Base-by-base conservation (phyloP, 805 yeast species). In the Candida ortonii region DNA sequence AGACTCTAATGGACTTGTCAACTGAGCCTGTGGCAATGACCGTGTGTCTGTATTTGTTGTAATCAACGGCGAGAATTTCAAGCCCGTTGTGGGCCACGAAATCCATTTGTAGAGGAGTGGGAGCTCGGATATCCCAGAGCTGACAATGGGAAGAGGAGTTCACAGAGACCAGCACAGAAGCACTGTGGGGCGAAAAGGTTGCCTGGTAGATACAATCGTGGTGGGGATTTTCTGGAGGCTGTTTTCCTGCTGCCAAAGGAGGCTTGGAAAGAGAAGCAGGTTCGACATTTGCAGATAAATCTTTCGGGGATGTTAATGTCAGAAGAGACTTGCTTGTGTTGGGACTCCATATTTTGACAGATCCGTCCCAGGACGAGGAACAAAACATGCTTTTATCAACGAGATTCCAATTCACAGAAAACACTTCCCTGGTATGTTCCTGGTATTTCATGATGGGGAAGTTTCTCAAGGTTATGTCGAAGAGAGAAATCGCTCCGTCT, bases 341-440 rank as follows among this genome's bases (percentile, higher is more conserved):
- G 0, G 93, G 88, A 0, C 79, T 59, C 95, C 95, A 85, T 7
- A 86, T 52, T 57, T 85, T 86, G 23, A 89, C 73, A 0, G 83
- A 65, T 0, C 97, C 96, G 57, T 90, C 97, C 97, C 97, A 90
- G 7, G 95, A 82, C 17, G 89, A 73, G 13, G 90, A 72, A 24
- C 82, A 78, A 59, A 90, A 85, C 12, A 66, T 67, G 4, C 71
- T 53, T 60, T 87, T 63, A 32, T 61, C 65, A 5, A 58, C 59
- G 31, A 58, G 27, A 38, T 61, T 61, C 68, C 68, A 63, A 39
- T 53, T 44, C 16, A 62, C 65, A 0, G 61, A 53, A 33, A 61
- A 63, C 11, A 61, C 65, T 32, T 62, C 67, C 28, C 62, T 46
- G 18, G 71, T 61, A 59, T 90, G 98, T 50, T 85, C 97, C 29